A percentile compares a stretch with the other conserved stretches of the same genome.
Conservation (phyloP, 306 rosid genomes). For the Corylus heterophylla region DNA sequence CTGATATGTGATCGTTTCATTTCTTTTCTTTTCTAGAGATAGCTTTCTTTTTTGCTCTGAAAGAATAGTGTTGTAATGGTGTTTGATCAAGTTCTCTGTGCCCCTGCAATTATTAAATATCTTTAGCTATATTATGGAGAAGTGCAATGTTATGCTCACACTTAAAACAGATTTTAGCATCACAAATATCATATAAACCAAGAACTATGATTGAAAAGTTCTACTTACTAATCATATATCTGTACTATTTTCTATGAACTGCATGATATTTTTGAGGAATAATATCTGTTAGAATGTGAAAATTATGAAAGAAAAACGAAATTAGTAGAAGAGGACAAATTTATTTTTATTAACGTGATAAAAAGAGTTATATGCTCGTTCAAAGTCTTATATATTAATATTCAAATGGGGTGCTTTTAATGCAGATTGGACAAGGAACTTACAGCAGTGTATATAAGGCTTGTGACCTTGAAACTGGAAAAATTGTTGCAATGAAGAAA, state of each 20-base stretch:
- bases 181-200: neutral
- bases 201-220: neutral
- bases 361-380: neutral
- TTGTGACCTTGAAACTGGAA: slow-evolving; percentile 79
- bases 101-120: neutral
- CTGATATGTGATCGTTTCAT: neutral
- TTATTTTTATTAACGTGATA: neutral
- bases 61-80: neutral
- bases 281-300: neutral
- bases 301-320: neutral
- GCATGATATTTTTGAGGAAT: neutral
- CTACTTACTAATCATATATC: neutral
- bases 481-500: slow-evolving; percentile 85
- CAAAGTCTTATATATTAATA: neutral
- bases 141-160: neutral
- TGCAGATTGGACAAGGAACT: slow-evolving; percentile 95
- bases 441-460: slow-evolving; percentile 91
- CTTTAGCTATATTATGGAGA: neutral
- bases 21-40: neutral
- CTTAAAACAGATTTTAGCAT: no score
- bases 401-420: slow-evolving; percentile 10
- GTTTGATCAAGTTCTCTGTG: neutral
- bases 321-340: neutral
- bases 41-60: neutral
- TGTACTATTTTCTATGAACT: neutral